Percentiles rank a stretch among this genome's conserved stretches.
Conservation (phyloP, 129 eudicot species). For the Dittrichia graveolens region DNA sequence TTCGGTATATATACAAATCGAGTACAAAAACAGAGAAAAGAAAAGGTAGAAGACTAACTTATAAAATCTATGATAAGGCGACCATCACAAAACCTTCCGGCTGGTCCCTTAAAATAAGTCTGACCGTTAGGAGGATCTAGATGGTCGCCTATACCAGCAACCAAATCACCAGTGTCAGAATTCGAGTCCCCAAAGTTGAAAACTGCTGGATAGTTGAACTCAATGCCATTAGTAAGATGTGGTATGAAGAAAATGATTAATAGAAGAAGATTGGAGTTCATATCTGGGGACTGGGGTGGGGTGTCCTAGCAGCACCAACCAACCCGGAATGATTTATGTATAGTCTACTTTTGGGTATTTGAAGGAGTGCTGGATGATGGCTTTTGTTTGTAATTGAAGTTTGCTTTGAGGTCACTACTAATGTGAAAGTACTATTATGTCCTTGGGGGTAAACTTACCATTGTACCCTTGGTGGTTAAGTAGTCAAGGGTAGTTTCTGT, state of each 20-base stretch:
- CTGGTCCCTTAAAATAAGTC: slow-evolving; percentile 71
- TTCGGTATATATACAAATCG: neutral
- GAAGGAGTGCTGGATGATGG: slow-evolving; percentile 31
- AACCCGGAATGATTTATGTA: slow-evolving; percentile 19
- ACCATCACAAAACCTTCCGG: slow-evolving; percentile 89
- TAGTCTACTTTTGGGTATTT: slow-evolving; percentile 22
- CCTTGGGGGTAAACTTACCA: slow-evolving; percentile 1
- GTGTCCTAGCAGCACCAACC: slow-evolving; percentile 7
- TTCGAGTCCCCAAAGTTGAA: slow-evolving; percentile 96
- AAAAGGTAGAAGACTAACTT: slow-evolving; percentile 40
- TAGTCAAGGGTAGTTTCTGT: slow-evolving; percentile 29
- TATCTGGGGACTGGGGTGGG: slow-evolving; percentile 8
- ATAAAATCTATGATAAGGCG: slow-evolving; percentile 80
- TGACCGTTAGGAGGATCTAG: slow-evolving; percentile 70
- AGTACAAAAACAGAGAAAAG: slow-evolving; percentile 12
- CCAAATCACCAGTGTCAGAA: slow-evolving; percentile 81
- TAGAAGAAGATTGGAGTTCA: slow-evolving; percentile 30
- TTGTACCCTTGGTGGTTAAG: slow-evolving; percentile 34
- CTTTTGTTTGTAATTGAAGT: slow-evolving; percentile 32
- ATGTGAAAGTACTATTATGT: slow-evolving; percentile 18
- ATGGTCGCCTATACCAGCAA: slow-evolving; percentile 53
- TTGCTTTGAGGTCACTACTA: slow-evolving; percentile 36
- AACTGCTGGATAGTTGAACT: slow-evolving; percentile 79
- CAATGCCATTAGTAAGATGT: slow-evolving; percentile 44
- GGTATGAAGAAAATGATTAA: slow-evolving; percentile 33